Base-by-base conservation (phyloP, 108 stramenopile genomes). In the Schizochytrium sp. region DNA sequence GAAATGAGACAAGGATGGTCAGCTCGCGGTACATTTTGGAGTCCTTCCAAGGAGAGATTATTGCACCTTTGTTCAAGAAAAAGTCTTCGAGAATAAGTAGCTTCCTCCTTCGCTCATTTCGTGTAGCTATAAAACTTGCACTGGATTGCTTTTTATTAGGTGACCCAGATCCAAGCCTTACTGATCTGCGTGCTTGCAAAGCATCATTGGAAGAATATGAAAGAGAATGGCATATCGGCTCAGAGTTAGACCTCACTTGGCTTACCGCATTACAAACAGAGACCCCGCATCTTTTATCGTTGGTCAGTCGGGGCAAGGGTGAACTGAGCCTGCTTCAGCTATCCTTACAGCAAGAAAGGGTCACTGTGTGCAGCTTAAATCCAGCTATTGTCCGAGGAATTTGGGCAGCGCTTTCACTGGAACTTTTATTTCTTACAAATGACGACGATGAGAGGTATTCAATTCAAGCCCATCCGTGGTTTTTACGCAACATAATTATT, bases 361-460 rank as follows among this genome's bases (percentile, higher is more conserved):
- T 40, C 10, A 47, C 50, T 5, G 45, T 83, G 0, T 83, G 76
- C 28, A 12, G 5, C 50, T 7, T 83, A 53, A 8, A 55, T 5
- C 15, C 50, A 38, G 19, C 8, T 8, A 50, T 83, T 8, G 76
- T 83, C 45, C 76, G 76, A 13, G 76, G 76, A 40, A 10, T 83
- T 5, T 83, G 76, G 76, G 76, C 15, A 5, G 47, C 76, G 47
- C 28, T 83, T 8, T 0, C 76, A 38, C 8, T 83, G 50, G 76
- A 83, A 53, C 76, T 83, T 7, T 46, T 83, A 13, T 83, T 55
- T 28, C 55, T 49, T 53, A 50, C 76, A 40, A 83, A 83, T 53
- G 76, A 83, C 53, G 76, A 83, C 3, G 76, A 83, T 2, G 76
- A 83, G 28, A 47, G 76, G 10, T 83, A 83, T 53, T 83, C 76